These are phyloP conservation scores for Erysiphe pulchra DNA, from an alignment of 2,329 filamentous ascomycete species.

Conservation along the genomic window DNA sequence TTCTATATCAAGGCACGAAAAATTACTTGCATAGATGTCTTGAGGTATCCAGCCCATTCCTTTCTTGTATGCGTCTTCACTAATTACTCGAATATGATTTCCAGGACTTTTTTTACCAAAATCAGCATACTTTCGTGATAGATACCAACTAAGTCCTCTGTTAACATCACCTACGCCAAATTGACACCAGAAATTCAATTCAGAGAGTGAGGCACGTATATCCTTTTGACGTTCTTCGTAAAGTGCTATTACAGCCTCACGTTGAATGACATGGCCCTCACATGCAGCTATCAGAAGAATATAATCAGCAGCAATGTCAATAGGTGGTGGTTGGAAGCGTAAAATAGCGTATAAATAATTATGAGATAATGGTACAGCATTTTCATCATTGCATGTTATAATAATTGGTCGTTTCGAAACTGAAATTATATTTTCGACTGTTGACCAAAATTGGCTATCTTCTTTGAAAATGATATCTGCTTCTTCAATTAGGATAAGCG, in stretches of 20 bases:
- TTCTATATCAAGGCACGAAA: constrained; percentile 21
- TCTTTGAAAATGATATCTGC: constrained; percentile 86
- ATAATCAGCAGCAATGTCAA: constrained; percentile 49
- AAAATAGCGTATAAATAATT: constrained; percentile 71
- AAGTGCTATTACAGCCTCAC: constrained; percentile 39
- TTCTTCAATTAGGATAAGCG: constrained; percentile 80
- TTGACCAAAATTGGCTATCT: constrained; percentile 84
- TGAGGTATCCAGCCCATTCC: constrained; percentile 58
- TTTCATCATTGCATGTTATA: constrained; percentile 85
- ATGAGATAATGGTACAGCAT: constrained; percentile 45
- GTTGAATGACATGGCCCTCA: constrained; percentile 59
- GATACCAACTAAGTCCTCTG: constrained; percentile 76
- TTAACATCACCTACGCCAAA: constrained; percentile 77
- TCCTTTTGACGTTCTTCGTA: constrained; percentile 46
- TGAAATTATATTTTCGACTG: constrained; percentile 47
- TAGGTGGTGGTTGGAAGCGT: constrained; percentile 41
- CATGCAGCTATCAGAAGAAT: constrained; percentile 61
- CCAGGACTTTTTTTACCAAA: constrained; percentile 38
- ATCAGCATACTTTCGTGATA: constrained; percentile 48
- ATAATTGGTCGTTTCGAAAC: constrained; percentile 81
- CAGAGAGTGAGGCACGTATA: constrained; percentile 54
- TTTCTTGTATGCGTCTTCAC: constrained; percentile 47
- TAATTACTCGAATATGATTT: constrained; percentile 50
- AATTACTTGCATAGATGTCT: constrained; percentile 23
- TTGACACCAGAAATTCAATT: constrained; percentile 93